phyloP scores from a whole-genome alignment of 176 grass and related monocot genomes.

The Raddia distichophylla region DNA sequence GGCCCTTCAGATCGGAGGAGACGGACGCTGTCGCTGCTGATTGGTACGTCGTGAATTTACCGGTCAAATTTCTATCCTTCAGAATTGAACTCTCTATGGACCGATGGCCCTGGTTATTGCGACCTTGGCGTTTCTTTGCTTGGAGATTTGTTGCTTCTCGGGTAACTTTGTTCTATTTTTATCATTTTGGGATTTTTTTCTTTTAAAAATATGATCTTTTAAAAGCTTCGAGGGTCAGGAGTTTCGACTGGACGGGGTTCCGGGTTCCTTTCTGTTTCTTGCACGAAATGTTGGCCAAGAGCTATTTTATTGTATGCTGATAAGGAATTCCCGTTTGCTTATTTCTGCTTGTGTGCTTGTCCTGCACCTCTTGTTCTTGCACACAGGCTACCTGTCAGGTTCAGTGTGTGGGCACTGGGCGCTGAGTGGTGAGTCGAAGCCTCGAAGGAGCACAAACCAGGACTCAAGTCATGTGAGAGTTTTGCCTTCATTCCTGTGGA shows the following conservation, averaged over 20 bases:
- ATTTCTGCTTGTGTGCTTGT: background rate
- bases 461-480: background rate
- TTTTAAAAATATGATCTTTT: background rate
- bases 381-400: background rate
- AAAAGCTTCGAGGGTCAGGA: background rate
- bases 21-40: background rate
- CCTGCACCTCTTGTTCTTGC: background rate
- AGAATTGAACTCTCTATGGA: background rate
- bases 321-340: background rate
- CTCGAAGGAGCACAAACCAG: constrained; percentile 3
- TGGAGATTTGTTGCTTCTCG: background rate
- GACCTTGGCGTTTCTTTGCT: too few species aligned
- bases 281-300: constrained; percentile 2
- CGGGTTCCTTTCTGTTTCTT: constrained; percentile 1
- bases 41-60: background rate
- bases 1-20: background rate
- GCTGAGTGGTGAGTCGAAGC: too few species aligned
- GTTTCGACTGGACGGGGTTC: background rate
- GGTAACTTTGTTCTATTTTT: background rate
- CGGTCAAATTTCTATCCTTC: background rate
- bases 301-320: background rate
- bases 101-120: background rate
- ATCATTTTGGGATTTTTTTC: background rate
- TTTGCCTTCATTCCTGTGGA: background rate
- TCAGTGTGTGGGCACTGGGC: background rate